Base-by-base conservation (phyloP, 345 rosid species). In the Hypericum perforatum region DNA sequence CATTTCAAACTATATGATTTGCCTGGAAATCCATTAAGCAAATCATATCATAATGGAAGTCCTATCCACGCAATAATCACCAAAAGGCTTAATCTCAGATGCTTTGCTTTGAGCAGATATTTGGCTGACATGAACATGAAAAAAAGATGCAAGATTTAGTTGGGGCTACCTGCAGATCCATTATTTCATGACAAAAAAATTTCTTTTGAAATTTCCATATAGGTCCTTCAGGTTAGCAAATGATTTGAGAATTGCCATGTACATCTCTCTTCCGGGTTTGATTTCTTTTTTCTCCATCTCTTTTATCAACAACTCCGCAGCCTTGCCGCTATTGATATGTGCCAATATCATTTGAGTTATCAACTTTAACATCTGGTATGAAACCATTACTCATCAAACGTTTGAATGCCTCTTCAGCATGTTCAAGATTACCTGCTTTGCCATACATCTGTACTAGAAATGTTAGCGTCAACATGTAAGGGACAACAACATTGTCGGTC, bases 341-440 rank as follows among this genome's bases (percentile, higher is more conserved):
- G 85, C 87, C 89, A 70, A 71, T 68, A 92, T 82, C 97, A 92
- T 77, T 77, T 7, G 95, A 70, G 54, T 54, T 59, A 64, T 83
- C 85, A 42, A 81, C 65, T 54, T 70, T 78, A 46, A 52, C 10
- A 45, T 83, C 89, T 9, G 82, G 85, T 10, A 49, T 75, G 77
- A 85, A 83, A 13, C 95, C 97, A 57, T 70, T 71, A 66, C 67
- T 67, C 54, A 55, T 78, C 72, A 78, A 77, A 59, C 61, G 70
- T 53, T 82, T 81, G 49, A 82, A 85, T 60, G 81, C 81, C 67
- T 77, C 86, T 37, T 66, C 64, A 40, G 97, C 91, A 45, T 76
- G 83, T 47, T 64, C 78, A 56, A 85, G 65, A 68, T 82, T 80
- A 16, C 94, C 89, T 46, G 76, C 78, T 59, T 82, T 80, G 63